Evolutionary conservation across 2,329 filamentous ascomycete species (phyloP), one percentile per base, ranked within the genome.

Genomic region (Colletotrichum euphorbiae): DNA sequence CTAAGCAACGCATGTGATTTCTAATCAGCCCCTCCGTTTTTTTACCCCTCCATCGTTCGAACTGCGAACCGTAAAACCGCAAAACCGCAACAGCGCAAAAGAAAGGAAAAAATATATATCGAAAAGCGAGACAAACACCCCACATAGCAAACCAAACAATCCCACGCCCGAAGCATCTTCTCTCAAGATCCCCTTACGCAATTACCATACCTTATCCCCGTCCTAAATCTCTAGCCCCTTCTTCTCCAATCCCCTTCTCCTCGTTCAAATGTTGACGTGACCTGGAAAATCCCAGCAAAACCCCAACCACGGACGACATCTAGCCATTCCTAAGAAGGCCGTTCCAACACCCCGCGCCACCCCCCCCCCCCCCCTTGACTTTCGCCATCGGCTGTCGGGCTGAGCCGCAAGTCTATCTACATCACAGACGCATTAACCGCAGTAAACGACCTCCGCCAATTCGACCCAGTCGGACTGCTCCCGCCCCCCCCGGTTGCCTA

Each of bases 1-100:
- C 33, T 54, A 62, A 42, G 40, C 63, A 67, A 57, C 24, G 28
- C 66, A 69, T 69, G 66, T 69, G 66, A 69, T 69, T 69, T 69
- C 61, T 65, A 69, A 69, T 65, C 66, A 69, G 46, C 61, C 64
- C 52, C 64, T 67, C 64, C 45, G 52, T 52, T 38, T 12, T 52
- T 38, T 12, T 64, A 59, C 65, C 65, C 65, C 65, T 68, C 65
- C 61, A 66, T 66, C 40, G 15, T 58, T 59, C 56, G 31, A 15
- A 21, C 33, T 6, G 33, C 17, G 24, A 28, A 33, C 24, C 52
- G 24, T 46, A 28, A 38, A 28, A 33, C 17, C 52, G 24, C 55
- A 38, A n/a, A 13, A 36, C 43, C 4, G 31, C 4, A 15, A 48
- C 57, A 21, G 21, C 62, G 50, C 50, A 19, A 17, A 19, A 19